These are phyloP conservation scores for Candida hungchunana DNA, from an alignment of 805 yeast species.

Conservation along the genomic window DNA sequence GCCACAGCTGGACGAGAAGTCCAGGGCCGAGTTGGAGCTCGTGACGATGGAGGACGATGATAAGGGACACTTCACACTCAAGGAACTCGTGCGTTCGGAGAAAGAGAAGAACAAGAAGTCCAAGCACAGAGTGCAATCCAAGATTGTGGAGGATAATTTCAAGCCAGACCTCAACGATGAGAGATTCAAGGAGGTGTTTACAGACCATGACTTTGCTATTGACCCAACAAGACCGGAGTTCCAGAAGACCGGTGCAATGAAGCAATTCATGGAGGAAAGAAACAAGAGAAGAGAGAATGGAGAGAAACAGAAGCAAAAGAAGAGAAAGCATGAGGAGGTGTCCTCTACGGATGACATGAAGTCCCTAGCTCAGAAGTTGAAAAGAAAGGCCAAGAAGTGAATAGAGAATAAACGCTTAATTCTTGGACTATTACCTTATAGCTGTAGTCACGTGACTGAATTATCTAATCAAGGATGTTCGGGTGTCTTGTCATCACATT, in stretches of 20 bases:
- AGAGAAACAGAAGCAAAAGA: conserved; percentile 6
- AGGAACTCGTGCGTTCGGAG: conserved; percentile 70
- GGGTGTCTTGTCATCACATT: no score
- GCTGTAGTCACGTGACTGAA: no score
- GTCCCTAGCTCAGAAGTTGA: conserved; percentile 18
- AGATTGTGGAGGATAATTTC: conserved; percentile 52
- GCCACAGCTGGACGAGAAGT: conserved; percentile 32
- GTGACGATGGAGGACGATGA: conserved; percentile 48
- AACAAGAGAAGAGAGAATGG: conserved; percentile 39
- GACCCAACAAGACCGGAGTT: conserved; percentile 92
- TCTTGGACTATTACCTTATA: no score
- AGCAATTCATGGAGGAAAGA: conserved; percentile 73
- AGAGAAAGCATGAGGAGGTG: conserved; percentile 14
- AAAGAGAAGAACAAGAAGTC: conserved; percentile 52
- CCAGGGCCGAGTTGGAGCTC: conserved; percentile 70
- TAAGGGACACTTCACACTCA: conserved; percentile 67
- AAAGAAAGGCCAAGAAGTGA: conserved; percentile 12
- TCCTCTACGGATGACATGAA: conserved; percentile 10
- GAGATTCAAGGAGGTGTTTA: conserved; percentile 79
- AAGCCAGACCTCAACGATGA: conserved; percentile 74
- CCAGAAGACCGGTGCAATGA: conserved; percentile 85
- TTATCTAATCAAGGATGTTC: no score
- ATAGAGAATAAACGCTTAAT: neutral
- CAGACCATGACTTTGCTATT: conserved; percentile 86
- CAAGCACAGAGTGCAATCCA: conserved; percentile 41